Base-by-base conservation (phyloP, 306 rosid genomes). In the Carpinus fangiana region DNA sequence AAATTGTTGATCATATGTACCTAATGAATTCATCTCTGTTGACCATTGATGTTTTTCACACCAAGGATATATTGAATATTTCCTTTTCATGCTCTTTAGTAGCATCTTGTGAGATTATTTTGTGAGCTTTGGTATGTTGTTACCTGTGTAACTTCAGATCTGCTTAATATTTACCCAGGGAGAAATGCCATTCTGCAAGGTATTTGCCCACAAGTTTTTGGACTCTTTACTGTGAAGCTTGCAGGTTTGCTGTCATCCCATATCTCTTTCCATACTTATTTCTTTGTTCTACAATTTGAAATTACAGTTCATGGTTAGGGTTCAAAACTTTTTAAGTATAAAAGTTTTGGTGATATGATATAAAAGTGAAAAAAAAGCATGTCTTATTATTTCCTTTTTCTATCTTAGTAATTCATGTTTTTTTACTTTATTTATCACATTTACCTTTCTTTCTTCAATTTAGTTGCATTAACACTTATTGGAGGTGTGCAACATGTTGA, bases 401-500 rank as follows among this genome's bases (percentile, higher is more conserved):
- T 78, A 78, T 46, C 56, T 52, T 45, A 28, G 57, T 72, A 73
- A 60, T 59, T 11, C 69, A 43, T 67, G 53, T 52, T 45, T 48
- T 48, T 61, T 54, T 75, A 70, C 5, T 45, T 34, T 53, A 23
- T 17, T 65, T 70, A 53, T 78, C 72, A 14, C 50, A 41, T 59
- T 66, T 60, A 72, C 67, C 56, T 76, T 67, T 84, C 76, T 68
- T 68, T 79, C 74, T 77, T 84, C 56, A 72, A 74, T 52, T 78
- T 81, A 94, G 98, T 94, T 87, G 91, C 93, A 56, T 85, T 94
- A 75, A 94, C 98, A 69, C 93, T 94, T 72, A 88, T 92, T 41
- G 98, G 98, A 86, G 97, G 98, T 67, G 97, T 94, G 78, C 97
- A 94, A 92, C 96, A 92, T 83, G 89, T 86, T 43, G 97, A 90